Percentiles rank a stretch among this genome's conserved stretches.
phyloP scores from a whole-genome alignment of 768 basidiomycete species.

The Neoboletus subvelutipes region DNA sequence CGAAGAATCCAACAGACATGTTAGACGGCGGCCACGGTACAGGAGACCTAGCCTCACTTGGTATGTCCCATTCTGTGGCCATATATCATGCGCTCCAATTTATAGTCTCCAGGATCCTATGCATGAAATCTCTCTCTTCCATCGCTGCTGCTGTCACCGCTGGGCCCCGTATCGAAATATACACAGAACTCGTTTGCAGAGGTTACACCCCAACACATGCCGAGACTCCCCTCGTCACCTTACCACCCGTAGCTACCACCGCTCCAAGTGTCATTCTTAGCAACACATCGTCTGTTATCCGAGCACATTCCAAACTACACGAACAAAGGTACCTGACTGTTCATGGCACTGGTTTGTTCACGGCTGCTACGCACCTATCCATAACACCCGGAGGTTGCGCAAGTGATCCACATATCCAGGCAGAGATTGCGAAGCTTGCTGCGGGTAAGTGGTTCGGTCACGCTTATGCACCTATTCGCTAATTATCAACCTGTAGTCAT shows the following conservation, averaged over 20 bases:
- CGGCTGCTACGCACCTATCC: no score
- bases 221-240: not conserved
- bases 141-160: not conserved
- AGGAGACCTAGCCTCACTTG: not conserved
- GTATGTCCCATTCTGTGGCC: not conserved
- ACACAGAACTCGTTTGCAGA: constrained; percentile 4
- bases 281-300: not conserved
- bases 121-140: constrained; percentile 2
- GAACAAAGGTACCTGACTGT: not conserved
- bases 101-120: not conserved
- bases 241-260: not conserved
- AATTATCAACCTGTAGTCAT: not conserved
- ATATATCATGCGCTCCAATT: not conserved
- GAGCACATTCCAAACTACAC: not conserved
- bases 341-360: not conserved
- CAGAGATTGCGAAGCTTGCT: not conserved
- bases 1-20: not conserved
- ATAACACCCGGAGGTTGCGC: not conserved
- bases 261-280: not conserved
- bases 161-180: constrained; percentile 4
- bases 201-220: not conserved
- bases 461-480: not conserved
- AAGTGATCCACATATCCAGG: not conserved
- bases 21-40: not conserved
- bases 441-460: not conserved